Base-by-base conservation (phyloP, 1,284 basidiomycete species). In the Malassezia furfur region DNA sequence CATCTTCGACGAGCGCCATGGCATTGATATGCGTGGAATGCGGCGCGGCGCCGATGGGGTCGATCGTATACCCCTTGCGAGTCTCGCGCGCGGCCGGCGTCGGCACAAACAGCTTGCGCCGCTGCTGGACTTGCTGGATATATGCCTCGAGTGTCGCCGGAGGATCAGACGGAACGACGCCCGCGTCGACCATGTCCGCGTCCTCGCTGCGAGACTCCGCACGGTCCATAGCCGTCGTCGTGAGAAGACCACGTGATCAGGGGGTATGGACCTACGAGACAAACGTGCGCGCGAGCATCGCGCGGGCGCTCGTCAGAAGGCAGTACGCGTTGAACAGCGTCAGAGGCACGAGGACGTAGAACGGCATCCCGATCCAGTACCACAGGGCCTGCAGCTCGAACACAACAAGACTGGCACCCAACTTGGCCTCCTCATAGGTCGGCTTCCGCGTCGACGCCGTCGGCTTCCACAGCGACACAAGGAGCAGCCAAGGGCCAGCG, bases 31-130 rank as follows among this genome's bases (percentile, higher is more conserved):
- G 85, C 2, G 82, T 82, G 1, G 88, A 88, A 64, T 94, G 87
- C 0, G 91, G 88, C 48, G 93, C 84, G 14, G 90, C 90, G 61
- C 87, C 88, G 57, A 93, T 83, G 14, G 91, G 90, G 76, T 94
- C 91, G n/a, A 96, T 85, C 4, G 61, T 59, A 50, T 70, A 68
- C 19, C 58, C 65, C 28, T 38, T 22, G 5, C 21, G 31, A 2
- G 60, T 56, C 9, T 37, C 22, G 34, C 39, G 45, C 21, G 38
- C 30, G 10, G 49, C 48, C 15, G 37, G 31, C 12, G 50, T 32
- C 28, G 59, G 56, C 22, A 35, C 43, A 28, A 61, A 52, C 9
- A 40, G 21, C 5, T 36, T 28, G 12, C 48, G 52, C 2, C 62
- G 58, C 2, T 35, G 36, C 28, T 46, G 22, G 1, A 49, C 28